Evolutionary conservation across 2,329 filamentous ascomycete species (phyloP), one percentile per base, ranked within the genome.

Genomic region (Lojkania enalia): DNA sequence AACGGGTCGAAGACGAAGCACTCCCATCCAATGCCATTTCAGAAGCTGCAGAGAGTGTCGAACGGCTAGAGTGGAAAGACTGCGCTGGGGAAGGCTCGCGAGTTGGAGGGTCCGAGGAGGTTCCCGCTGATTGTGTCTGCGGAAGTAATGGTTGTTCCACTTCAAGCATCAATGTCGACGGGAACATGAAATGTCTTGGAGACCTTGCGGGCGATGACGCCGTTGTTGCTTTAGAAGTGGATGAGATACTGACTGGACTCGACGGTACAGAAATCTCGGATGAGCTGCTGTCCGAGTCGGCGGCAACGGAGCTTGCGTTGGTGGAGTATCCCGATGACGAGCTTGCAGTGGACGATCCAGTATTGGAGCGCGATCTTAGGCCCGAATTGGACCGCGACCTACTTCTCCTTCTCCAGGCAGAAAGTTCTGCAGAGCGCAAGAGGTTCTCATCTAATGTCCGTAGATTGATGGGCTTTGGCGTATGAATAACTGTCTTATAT

Each of bases 401-500:
- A 13, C 38, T 39, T 16, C 43, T 39, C 20, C 47, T 7, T 3
- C 44, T 23, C 1, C 12, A 20, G 5, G 44, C 36, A 16, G 23
- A 16, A 3, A 44, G 9, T 14, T 51, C 44, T 14, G 48, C 44
- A 16, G 41, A 18, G n/a, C 31, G 38, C 11, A 54, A 18, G 12
- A 51, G 33, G n/a, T 44, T 40, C 19, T 46, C 35, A 33, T 48
- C 40, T 18, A 49, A 35, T 16, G 38, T 35, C 9, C 49, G 42
- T 25, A 49, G 36, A 14, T 23, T 38, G 2, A 35, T 27, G 6
- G 52, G 48, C 35, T 53, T 54, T 2, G 49, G 52, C 5, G 33
- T 38, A 12, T 44, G 49, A 14, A 51, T 46, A 15, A 52, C 46
- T 14, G 52, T 51, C 5, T 45, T 49, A 46, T 56, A 56, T 7